These are phyloP conservation scores for Taiozyma sp. DNA, from an alignment of 1,139 yeast species.

Conservation along the genomic window DNA sequence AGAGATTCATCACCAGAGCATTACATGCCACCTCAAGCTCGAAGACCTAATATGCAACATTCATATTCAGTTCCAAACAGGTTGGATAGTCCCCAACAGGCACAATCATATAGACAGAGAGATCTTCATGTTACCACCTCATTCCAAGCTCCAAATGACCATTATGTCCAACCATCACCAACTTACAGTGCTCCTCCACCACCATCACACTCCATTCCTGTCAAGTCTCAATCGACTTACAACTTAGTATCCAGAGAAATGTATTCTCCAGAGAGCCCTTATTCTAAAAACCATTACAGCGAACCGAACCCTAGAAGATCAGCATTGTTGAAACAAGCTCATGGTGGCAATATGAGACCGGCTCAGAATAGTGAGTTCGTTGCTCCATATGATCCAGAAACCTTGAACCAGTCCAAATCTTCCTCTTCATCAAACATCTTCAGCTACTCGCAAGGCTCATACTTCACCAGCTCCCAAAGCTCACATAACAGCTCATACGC, in stretches of 20 bases:
- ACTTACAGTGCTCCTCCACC: slow-evolving; percentile 13
- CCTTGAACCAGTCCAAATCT: slow-evolving; percentile 23
- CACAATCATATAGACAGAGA: neutral
- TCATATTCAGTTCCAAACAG: slow-evolving; percentile 22
- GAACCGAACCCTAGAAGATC: neutral
- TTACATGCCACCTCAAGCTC: slow-evolving; percentile 1
- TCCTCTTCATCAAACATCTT: slow-evolving; percentile 22
- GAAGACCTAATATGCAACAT: slow-evolving; percentile 15
- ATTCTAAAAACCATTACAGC: neutral
- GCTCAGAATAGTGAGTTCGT: slow-evolving; percentile 16
- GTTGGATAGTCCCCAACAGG: slow-evolving; percentile 2
- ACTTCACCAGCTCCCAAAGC: slow-evolving; percentile 22
- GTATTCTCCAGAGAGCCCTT: slow-evolving; percentile 3
- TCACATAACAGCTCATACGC: slow-evolving; percentile 33
- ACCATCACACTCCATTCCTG: slow-evolving; percentile 19
- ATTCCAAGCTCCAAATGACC: neutral
- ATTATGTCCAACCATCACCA: neutral
- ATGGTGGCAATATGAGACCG: neutral
- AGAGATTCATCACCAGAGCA: neutral
- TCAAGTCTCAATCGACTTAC: slow-evolving; percentile 11
- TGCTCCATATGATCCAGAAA: slow-evolving; percentile 26
- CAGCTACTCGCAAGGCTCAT: slow-evolving; percentile 25
- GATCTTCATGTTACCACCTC: neutral
- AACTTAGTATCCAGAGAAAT: slow-evolving; percentile 1
- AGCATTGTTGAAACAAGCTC: slow-evolving; percentile 4